Percentiles rank a stretch among this genome's conserved stretches.
These are phyloP conservation scores for Platanthera zijinensis DNA, from an alignment of 106 monocot species.

Conservation along the genomic window DNA sequence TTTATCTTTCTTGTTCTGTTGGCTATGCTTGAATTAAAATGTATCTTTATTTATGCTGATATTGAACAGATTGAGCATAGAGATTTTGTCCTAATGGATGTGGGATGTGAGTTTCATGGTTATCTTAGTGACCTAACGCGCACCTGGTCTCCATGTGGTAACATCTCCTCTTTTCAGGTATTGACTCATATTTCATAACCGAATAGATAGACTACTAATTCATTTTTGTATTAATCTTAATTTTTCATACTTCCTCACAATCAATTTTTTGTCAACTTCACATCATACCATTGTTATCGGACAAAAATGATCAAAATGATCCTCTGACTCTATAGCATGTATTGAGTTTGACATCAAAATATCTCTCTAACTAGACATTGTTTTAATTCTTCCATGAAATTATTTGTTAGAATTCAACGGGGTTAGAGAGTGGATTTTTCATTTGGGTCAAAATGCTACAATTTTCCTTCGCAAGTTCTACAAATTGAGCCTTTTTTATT, in stretches of 20 bases:
- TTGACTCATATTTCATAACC: neutral
- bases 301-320: too few species aligned
- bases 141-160: conserved; percentile 77
- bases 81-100: conserved; percentile 91
- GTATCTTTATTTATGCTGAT: conserved; percentile 11
- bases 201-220: neutral
- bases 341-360: too few species aligned
- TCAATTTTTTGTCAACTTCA: neutral
- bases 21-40: neutral
- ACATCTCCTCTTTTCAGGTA: conserved; percentile 72
- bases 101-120: conserved; percentile 96
- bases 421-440: too few species aligned
- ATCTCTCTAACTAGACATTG: too few species aligned
- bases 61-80: conserved; percentile 62
- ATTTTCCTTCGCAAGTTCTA: too few species aligned
- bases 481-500: too few species aligned
- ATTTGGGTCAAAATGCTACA: too few species aligned
- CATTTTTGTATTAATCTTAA: neutral
- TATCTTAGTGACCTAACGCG: conserved; percentile 96
- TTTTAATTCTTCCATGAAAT: too few species aligned
- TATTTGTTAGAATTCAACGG: too few species aligned
- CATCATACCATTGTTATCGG: neutral
- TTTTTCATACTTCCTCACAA: neutral
- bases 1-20: neutral
- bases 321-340: too few species aligned